phyloP scores from a whole-genome alignment of 208 protist species.

The Herpetomonas tarakana region DNA sequence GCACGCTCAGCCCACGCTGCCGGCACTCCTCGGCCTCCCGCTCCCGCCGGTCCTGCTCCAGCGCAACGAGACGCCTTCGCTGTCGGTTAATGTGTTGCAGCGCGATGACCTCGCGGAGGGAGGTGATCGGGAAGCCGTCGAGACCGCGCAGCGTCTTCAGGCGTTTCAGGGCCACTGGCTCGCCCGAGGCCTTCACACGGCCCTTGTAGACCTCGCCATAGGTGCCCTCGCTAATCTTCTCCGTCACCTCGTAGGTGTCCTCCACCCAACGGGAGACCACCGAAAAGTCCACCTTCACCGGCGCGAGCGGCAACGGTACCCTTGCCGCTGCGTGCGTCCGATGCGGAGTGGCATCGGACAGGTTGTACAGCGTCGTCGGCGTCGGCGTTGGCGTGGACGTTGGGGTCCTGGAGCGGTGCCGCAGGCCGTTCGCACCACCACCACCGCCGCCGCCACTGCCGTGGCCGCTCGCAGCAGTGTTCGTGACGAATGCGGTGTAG shows the following conservation, averaged over 20 bases:
- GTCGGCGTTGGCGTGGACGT: constrained; percentile 26
- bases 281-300: constrained; percentile 40
- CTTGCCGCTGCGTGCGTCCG: constrained; percentile 44
- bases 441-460: neutral
- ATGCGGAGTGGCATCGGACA: constrained; percentile 18
- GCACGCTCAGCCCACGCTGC: too few species aligned
- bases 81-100: constrained; percentile 69
- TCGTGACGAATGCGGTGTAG: too few species aligned
- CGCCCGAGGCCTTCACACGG: constrained; percentile 38
- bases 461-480: neutral
- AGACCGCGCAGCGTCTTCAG: constrained; percentile 74
- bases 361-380: constrained; percentile 35
- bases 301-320: constrained; percentile 54
- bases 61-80: constrained; percentile 30
- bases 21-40: too few species aligned
- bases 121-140: constrained; percentile 88
- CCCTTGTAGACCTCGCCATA: constrained; percentile 96
- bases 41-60: neutral
- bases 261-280: constrained; percentile 45
- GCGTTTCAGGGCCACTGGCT: constrained; percentile 77
- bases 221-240: constrained; percentile 95
- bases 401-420: neutral
- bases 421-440: too few species aligned
- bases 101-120: constrained; percentile 83
- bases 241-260: constrained; percentile 59